phyloP scores from a whole-genome alignment of 371 early-diverging fungal species.

The Mucor racemosus region DNA sequence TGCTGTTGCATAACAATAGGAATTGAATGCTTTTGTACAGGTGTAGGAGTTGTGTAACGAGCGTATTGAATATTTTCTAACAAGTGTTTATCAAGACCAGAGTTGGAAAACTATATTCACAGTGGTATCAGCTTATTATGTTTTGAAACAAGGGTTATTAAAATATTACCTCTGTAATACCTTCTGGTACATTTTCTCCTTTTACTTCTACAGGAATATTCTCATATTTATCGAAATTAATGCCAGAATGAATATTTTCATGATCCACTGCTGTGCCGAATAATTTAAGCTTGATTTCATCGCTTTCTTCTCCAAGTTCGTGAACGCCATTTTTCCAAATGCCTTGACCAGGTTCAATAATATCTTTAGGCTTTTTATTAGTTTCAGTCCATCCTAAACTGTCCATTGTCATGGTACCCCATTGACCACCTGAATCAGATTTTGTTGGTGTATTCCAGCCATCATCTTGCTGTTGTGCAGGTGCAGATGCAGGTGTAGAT shows the following conservation, averaged over 20 bases:
- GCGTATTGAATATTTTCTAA: conserved; percentile 67
- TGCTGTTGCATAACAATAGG: conserved; percentile 64
- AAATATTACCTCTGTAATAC: conserved; percentile 13
- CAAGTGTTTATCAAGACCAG: conserved; percentile 81
- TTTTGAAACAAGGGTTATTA: no score
- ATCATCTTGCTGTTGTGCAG: neutral
- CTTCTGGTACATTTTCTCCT: conserved; percentile 69
- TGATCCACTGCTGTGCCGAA: conserved; percentile 75
- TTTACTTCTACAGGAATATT: conserved; percentile 96
- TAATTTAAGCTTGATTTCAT: conserved; percentile 50
- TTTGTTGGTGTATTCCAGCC: conserved; percentile 14
- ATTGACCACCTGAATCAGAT: neutral
- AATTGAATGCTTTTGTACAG: conserved; percentile 72
- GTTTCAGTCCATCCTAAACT: conserved; percentile 21
- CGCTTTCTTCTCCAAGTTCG: conserved; percentile 36
- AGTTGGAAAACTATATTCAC: conserved; percentile 49
- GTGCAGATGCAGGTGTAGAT: neutral
- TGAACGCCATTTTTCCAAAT: conserved; percentile 75
- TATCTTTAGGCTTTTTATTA: conserved; percentile 16
- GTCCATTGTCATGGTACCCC: conserved; percentile 29
- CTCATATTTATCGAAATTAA: conserved; percentile 97
- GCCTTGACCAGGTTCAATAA: conserved; percentile 57
- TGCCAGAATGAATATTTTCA: conserved; percentile 81
- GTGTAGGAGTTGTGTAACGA: conserved; percentile 70
- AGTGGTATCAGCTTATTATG: neutral